Base-by-base conservation (phyloP, 176 grass and related monocot genomes). In the Poa pratensis region DNA sequence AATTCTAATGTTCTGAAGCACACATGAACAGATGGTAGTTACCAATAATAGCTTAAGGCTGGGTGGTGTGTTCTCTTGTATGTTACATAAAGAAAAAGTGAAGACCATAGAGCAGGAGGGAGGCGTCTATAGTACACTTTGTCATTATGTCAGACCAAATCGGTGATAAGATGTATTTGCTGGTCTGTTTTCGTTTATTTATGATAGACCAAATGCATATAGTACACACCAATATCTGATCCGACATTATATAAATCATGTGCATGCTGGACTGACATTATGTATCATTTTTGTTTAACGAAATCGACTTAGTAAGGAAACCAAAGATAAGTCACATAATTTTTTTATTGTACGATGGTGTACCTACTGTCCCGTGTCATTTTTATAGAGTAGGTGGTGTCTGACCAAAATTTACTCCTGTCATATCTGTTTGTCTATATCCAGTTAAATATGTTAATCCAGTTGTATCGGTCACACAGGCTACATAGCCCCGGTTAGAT, bases 1-100 rank as follows among this genome's bases (percentile, higher is more conserved):
- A 6, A 3, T 28, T 82, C 52, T 79, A 57, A 63, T 83, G 74
- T 64, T 66, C 52, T 12, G 45, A 77, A 70, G 40, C 62, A 85
- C 18, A 76, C 63, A 35, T 71, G 6, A 82, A 78, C 51, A 68
- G 61, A 73, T 26, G 22, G 54, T 37, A 67, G 19, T 42, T 85
- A 70, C 50, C 35, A 75, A 62, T 84, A 65, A 49, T 74, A 84
- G 70, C 70, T 74, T 24, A 74, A 50, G 59, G 14, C 32, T 85
- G 76, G 75, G 22, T 34, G 65, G 57, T 6, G n/a, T 73, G 20
- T 76, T 73, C 1, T 5, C 23, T 80, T 85, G 19, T 78, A 55
- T 77, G 59, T 54, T 77, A 69, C 28, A 37, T 76, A 84, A 76
- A 79, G 17, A 28, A 79, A 64, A 46, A 46, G 22, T 15, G 40